Percentiles rank a stretch among this genome's conserved stretches.
Evolutionary conservation across 768 basidiomycete genomes (phyloP).

Genomic region (Lentinula lateritia): DNA sequence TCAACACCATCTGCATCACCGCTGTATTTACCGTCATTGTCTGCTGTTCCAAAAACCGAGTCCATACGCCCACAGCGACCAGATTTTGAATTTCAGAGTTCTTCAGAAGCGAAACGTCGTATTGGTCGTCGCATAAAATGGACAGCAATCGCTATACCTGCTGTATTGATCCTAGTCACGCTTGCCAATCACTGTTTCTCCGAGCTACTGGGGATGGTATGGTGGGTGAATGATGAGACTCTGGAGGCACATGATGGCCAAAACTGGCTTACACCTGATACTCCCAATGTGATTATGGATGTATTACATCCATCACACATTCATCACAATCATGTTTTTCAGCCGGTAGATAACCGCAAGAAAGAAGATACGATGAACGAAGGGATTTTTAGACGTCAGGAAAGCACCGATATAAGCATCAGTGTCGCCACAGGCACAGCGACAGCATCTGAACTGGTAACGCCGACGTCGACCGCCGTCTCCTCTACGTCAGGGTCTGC

Average conservation of each 20-base stretch:
- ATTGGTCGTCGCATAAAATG: conserved; percentile 40
- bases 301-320: neutral
- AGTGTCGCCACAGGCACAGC: conserved; percentile 15
- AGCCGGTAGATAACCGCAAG: neutral
- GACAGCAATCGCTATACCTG: conserved; percentile 52
- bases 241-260: conserved; percentile 21
- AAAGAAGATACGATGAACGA: neutral
- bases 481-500: neutral
- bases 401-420: neutral
- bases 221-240: conserved; percentile 36
- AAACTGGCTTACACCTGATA: conserved; percentile 16
- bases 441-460: neutral
- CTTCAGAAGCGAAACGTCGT: conserved; percentile 29
- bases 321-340: conserved; percentile 1
- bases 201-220: conserved; percentile 46
- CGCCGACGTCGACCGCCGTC: conserved; percentile 6
- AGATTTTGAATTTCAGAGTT: neutral
- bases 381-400: neutral
- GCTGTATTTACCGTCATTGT: neutral
- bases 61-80: neutral
- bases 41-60: neutral
- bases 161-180: conserved; percentile 37
- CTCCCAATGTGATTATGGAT: conserved; percentile 6
- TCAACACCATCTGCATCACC: neutral
- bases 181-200: conserved; percentile 37